phyloP scores from a whole-genome alignment of 2,329 filamentous ascomycete genomes.

The Ceratocystis harringtonii region DNA sequence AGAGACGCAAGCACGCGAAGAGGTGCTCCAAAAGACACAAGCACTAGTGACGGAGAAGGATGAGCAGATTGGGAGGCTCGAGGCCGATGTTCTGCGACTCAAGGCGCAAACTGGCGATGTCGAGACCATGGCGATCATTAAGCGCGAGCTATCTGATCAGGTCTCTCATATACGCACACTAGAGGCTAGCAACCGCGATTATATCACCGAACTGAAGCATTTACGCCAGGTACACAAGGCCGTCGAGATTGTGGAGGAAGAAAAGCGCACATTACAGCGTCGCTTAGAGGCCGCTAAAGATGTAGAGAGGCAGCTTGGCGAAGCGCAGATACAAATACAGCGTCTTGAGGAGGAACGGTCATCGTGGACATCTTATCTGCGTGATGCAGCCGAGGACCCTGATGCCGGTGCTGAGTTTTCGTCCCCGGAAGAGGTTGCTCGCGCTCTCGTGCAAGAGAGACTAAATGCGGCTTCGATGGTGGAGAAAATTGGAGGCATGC shows the following conservation, averaged over 20 bases:
- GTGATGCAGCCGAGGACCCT: constrained; percentile 38
- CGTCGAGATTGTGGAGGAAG: constrained; percentile 88
- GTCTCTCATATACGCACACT: constrained; percentile 78
- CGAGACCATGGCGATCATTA: constrained; percentile 72
- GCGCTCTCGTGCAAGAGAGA: constrained; percentile 68
- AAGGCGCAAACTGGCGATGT: constrained; percentile 79
- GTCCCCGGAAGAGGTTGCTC: constrained; percentile 73
- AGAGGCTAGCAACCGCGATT: constrained; percentile 66
- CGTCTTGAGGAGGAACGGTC: constrained; percentile 75
- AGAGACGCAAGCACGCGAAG: constrained; percentile 41
- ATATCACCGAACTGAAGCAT: constrained; percentile 63
- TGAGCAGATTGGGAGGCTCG: constrained; percentile 53
- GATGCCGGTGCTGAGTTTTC: constrained; percentile 57
- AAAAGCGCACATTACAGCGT: constrained; percentile 70
- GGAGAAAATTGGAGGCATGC: constrained; percentile 62
- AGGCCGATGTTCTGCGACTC: constrained; percentile 67
- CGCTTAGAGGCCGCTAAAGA: constrained; percentile 61
- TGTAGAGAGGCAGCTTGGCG: constrained; percentile 60
- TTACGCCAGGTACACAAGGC: constrained; percentile 68
- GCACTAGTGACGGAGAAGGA: constrained; percentile 55
- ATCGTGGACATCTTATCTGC: constrained; percentile 75
- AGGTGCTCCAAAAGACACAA: constrained; percentile 45
- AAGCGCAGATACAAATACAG: constrained; percentile 68
- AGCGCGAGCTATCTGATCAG: constrained; percentile 78
- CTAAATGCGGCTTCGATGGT: constrained; percentile 66